phyloP scores from a whole-genome alignment of 2,329 filamentous ascomycete genomes.

The Epichloe scottii region DNA sequence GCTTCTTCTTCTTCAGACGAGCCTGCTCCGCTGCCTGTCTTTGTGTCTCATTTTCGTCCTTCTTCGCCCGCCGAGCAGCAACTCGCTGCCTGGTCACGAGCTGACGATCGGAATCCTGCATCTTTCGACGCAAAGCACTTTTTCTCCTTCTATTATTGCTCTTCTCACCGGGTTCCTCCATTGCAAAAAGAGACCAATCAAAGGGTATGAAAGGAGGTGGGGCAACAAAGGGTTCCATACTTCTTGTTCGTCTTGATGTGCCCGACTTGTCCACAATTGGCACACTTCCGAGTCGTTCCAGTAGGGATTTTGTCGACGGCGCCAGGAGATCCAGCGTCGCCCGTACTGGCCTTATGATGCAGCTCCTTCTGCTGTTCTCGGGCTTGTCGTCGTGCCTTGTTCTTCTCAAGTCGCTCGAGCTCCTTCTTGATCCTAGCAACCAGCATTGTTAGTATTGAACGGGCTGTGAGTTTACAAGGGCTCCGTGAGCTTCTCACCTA shows the following conservation, averaged over 20 bases:
- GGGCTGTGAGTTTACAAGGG: not conserved
- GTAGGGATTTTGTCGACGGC: constrained; percentile 38
- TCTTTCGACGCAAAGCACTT: constrained; percentile 9
- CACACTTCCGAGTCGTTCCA: constrained; percentile 81
- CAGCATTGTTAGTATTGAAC: not conserved
- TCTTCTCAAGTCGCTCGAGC: constrained; percentile 73
- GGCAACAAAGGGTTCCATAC: constrained; percentile 37
- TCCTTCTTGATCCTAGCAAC: constrained; percentile 40
- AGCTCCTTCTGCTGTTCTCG: constrained; percentile 80
- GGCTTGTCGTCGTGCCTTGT: constrained; percentile 78
- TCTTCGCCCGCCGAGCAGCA: constrained; percentile 1
- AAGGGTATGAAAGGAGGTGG: constrained; percentile 17
- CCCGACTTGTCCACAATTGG: constrained; percentile 90
- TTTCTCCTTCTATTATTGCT: constrained; percentile 8
- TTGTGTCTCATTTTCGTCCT: constrained; percentile 3
- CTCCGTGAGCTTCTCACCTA: constrained; percentile 19
- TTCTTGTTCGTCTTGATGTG: constrained; percentile 99
- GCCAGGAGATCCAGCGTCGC: constrained; percentile 39
- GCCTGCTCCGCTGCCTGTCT: constrained; percentile 1
- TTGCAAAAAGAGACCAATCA: constrained; percentile 20
- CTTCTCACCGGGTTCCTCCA: constrained; percentile 6
- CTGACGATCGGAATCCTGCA: constrained; percentile 14
- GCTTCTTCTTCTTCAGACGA: constrained; percentile 4
- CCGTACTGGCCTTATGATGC: constrained; percentile 31
- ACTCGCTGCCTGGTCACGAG: constrained; percentile 7